Evolutionary conservation across 2,329 filamentous ascomycete genomes (phyloP), one percentile per base, ranked within the genome.

Genomic region (Verticillium albo-atrum): DNA sequence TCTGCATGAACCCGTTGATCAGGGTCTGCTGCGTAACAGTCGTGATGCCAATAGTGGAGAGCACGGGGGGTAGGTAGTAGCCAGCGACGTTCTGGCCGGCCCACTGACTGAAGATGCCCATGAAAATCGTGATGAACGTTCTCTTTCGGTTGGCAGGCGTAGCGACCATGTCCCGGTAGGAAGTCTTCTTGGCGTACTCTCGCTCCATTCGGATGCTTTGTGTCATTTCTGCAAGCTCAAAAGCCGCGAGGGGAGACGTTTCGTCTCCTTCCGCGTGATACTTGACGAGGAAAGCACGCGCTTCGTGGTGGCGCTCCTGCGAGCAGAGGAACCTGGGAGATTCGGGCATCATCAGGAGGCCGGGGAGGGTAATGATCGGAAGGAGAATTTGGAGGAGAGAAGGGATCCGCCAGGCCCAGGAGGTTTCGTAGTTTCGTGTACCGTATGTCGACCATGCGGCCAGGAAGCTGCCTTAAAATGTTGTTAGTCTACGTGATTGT

Each of bases 201-300:
- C 60, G 59, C 63, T 83, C 81, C 23, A 79, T 64, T 27, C 72
- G 68, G 28, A 82, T 72, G 1, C 78, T 80, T 27, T 79, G 74
- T 56, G 74, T 74, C 60, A 84, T 84, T 66, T 84, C 80, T 6
- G 72, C 68, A 58, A 75, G 79, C 60, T 84, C 79, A 58, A 78
- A 75, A 37, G 77, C 74, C 2, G 83, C 80, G 17, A 76, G 72
- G 2, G 72, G 64, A 58, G 79, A 74, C 23, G 73, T 65, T 9
- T 60, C 61, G 59, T 81, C 72, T 14, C 79, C 79, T 32, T 80
- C 77, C 30, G 76, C 79, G 55, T 85, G 82, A 54, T 79, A 80
- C 50, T 79, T 76, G 10, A 55, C 58, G 7, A 86, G 73, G 2
- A 82, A 76, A 1, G 70, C 62, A 14, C 79, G 69, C 9, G 82